These are phyloP conservation scores for Perkinsus marinus DNA, from an alignment of 169 alveolate genomes.

Conservation along the genomic window DNA sequence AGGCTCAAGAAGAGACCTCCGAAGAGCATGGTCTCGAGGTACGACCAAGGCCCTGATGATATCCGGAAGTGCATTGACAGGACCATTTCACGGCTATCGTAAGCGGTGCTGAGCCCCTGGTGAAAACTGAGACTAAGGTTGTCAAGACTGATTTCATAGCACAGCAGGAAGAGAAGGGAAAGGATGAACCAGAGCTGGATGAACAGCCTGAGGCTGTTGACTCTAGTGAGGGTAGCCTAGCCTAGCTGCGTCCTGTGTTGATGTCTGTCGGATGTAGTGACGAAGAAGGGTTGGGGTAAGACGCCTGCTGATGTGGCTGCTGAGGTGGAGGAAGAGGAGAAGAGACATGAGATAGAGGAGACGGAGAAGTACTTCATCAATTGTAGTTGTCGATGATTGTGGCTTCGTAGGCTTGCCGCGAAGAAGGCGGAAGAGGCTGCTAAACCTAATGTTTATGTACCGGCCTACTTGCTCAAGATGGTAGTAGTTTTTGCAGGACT, in stretches of 20 bases:
- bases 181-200: neutral
- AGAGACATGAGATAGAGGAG: neutral
- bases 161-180: neutral
- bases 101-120: neutral
- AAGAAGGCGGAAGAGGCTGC: neutral
- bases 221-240: neutral
- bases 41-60: neutral
- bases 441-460: neutral
- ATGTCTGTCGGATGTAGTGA: neutral
- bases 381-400: neutral
- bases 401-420: neutral
- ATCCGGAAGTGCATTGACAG: neutral
- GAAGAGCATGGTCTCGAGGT: neutral
- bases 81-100: neutral
- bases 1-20: neutral
- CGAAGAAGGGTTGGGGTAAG: neutral
- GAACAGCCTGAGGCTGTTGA: neutral
- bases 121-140: neutral
- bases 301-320: neutral
- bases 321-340: neutral
- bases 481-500: no score
- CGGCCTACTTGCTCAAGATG: neutral
- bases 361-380: neutral
- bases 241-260: neutral
- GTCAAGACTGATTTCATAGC: neutral